Evolutionary conservation across 345 rosid species (phyloP), one percentile per base, ranked within the genome.

Genomic region (Eucalyptus fibrosa): DNA sequence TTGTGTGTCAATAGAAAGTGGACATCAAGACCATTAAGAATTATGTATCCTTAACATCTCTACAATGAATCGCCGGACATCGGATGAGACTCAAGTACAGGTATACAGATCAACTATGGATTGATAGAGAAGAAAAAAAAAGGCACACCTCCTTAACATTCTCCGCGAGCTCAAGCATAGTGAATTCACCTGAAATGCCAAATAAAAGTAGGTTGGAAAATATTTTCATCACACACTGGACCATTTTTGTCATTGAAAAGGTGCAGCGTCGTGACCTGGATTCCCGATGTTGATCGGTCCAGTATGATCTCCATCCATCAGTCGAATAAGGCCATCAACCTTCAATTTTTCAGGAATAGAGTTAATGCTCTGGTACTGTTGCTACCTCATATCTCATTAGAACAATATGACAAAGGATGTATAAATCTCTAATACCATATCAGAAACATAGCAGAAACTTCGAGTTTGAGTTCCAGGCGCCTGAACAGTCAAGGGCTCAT

Each of bases 231-330:
- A 6, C 45, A 19, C 28, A 19, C 45, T 6, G 7, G 44, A 72
- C 24, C 45, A 37, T 37, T 77, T 37, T 77, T 40, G 59, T 37
- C 83, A 19, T 34, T 19, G 32, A 86, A 23, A 50, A 42, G 59
- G 42, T 77, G 83, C 45, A 77, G 83, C 28, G 0, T 37, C 16
- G 7, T 87, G 7, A 94, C 96, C 96, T 82, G 99, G 98, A 88
- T 97, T 97, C 18, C 99, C 99, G 56, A 96, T 96, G 88, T 97
- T 97, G 88, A 97, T 95, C 5, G 99, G 98, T 45, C 98, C 98
- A 8, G 97, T 96, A 91, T 95, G 90, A 62, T 95, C 96, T 91
- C 99, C 99, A 90, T 96, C 97, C 99, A 97, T 97, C 42, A 96
- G 91, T n/a, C 97, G 94, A 90, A 97, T 96, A 62, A 97, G 95